Base-by-base conservation (phyloP, 805 yeast genomes). In the Monosporozyma solicola region DNA sequence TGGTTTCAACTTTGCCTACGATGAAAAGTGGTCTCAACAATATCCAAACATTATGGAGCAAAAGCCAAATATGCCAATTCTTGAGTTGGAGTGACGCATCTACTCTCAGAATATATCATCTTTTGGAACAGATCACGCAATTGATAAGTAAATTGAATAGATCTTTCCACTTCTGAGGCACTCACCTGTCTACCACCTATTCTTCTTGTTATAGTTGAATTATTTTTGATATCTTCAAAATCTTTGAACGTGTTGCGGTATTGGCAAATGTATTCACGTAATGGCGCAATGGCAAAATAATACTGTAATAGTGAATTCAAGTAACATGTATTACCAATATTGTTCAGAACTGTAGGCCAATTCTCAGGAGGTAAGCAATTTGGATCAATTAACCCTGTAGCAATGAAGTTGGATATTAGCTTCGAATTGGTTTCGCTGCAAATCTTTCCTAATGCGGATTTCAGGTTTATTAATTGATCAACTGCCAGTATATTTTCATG, bases 311-410 rank as follows among this genome's bases (percentile, higher is more conserved):
- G 73, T 0, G 98, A 92, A 66, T 94, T 92, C 67, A 94, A 74
- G 60, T 91, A 91, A 68, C 99, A 94, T 0, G 99, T 92, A 65
- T 94, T 94, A 25, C 99, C 99, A 56, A 90, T 91, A 65, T 94
- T 94, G 68, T 85, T 87, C 63, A 94, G 75, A 0, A 99, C 99
- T 3, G 89, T 87, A 0, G 99, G 99, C 80, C 92, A 83, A 49
- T 80, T 77, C 15, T 79, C 83, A 0, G 81, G 78, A 0, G 90
- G 83, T 20, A 86, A 67, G 1, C 77, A 67, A 9, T 76, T 70
- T 4, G 82, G 77, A 63, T 85, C 87, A 39, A 85, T 71, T 22
- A 76, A 69, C 0, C 96, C 95, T 0, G 81, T 74, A 41, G 72
- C 73, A 33, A 89, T 68, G 59, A 76, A 89, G 11, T 80, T 74